Evolutionary conservation across 352 stramenopile species (phyloP).

Genomic region (Pythium apleroticum): DNA sequence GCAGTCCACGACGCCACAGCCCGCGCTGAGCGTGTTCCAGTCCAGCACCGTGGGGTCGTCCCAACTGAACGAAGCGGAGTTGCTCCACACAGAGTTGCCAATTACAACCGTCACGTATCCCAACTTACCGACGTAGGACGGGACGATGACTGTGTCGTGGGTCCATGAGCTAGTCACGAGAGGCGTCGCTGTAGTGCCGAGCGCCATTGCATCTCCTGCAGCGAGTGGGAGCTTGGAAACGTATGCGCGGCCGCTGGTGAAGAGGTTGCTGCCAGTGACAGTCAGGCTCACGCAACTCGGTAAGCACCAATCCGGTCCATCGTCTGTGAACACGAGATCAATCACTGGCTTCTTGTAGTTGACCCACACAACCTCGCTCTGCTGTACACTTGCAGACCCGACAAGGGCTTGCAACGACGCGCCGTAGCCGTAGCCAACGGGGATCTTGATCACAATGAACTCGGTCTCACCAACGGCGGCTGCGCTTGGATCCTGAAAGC

Average conservation of each 20-base stretch:
- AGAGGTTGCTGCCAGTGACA: slow-evolving; percentile 56
- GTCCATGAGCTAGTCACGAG: slow-evolving; percentile 36
- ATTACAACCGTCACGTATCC: slow-evolving; percentile 55
- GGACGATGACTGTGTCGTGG: slow-evolving; percentile 40
- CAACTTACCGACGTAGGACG: slow-evolving; percentile 40
- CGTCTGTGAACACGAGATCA: slow-evolving; percentile 56
- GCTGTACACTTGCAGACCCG: slow-evolving; percentile 40
- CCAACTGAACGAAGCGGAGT: slow-evolving; percentile 58
- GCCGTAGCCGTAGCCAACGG: slow-evolving; percentile 40
- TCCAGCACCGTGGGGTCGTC: slow-evolving; percentile 55
- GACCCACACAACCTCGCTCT: slow-evolving; percentile 32
- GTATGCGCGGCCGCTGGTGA: slow-evolving; percentile 36
- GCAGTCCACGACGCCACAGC: slow-evolving; percentile 42
- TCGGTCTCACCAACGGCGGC: slow-evolving; percentile 22
- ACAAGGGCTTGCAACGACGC: slow-evolving; percentile 40
- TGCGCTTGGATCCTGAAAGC: slow-evolving; percentile 23
- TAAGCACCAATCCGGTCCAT: slow-evolving; percentile 47
- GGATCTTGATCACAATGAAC: slow-evolving; percentile 43
- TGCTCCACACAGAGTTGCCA: slow-evolving; percentile 46
- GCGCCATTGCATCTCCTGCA: slow-evolving; percentile 2
- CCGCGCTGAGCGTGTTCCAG: slow-evolving; percentile 50
- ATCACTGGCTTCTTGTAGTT: slow-evolving; percentile 47
- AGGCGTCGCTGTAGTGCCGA: background rate
- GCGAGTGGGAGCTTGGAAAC: slow-evolving; percentile 44
- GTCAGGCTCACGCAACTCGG: slow-evolving; percentile 51